phyloP scores from a whole-genome alignment of 139 green algal species.

The Micractinium sp. region DNA sequence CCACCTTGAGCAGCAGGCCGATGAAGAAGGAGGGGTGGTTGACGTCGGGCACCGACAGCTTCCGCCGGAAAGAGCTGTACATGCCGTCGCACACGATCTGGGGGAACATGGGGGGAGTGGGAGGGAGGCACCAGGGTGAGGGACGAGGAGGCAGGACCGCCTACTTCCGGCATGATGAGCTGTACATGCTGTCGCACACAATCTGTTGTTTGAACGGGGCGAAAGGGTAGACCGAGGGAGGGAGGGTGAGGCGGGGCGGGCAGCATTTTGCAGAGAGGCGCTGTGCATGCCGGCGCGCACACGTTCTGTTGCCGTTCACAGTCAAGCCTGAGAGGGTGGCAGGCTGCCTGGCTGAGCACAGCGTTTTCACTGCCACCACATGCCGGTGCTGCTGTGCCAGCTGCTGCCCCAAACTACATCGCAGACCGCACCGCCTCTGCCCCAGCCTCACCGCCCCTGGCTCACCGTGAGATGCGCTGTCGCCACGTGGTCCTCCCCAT shows the following conservation, averaged over 20 bases:
- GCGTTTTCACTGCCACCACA: too few relatives aligned
- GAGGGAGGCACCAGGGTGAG: background rate
- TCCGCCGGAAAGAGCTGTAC: conserved; percentile 91
- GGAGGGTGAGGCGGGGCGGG: background rate
- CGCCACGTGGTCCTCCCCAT: conserved; percentile 59
- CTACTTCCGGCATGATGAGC: conserved; percentile 69
- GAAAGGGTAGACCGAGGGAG: background rate
- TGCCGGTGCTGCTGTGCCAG: too few relatives aligned
- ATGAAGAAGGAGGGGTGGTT: conserved; percentile 94
- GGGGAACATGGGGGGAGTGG: background rate
- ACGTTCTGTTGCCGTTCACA: too few relatives aligned
- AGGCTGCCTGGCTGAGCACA: too few relatives aligned
- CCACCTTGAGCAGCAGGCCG: conserved; percentile 82
- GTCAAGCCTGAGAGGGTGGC: too few relatives aligned
- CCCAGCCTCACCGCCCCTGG: too few relatives aligned
- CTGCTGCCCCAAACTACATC: too few relatives aligned
- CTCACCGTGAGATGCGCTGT: conserved; percentile 81
- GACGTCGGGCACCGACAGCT: conserved; percentile 74
- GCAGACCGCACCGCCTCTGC: too few relatives aligned
- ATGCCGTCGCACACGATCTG: conserved; percentile 96
- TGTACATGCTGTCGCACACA: conserved; percentile 97
- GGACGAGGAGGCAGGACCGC: background rate
- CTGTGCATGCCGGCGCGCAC: too few relatives aligned
- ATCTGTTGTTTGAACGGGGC: background rate
- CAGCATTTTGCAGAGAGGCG: too few relatives aligned